Conservation (phyloP, 2,329 filamentous ascomycete genomes). For the Aspergillus bombycis region DNA sequence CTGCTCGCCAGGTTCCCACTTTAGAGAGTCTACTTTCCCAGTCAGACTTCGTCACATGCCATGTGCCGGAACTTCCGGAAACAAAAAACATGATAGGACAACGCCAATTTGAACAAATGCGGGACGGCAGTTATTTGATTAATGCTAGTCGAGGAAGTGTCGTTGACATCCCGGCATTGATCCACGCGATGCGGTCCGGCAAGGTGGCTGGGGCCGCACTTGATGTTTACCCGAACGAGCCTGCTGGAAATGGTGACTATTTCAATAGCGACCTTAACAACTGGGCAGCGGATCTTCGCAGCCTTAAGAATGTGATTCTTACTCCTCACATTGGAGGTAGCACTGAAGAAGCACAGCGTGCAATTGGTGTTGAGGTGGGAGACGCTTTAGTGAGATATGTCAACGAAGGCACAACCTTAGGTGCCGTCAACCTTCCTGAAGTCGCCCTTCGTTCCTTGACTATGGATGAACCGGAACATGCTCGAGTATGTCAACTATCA, state of each 20-base stretch:
- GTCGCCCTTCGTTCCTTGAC: slow-evolving; percentile 87
- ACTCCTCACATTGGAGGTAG: slow-evolving; percentile 97
- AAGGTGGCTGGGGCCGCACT: slow-evolving; percentile 93
- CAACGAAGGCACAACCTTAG: slow-evolving; percentile 88
- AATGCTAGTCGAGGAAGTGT: slow-evolving; percentile 94
- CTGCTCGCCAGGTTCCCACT: slow-evolving; percentile 77
- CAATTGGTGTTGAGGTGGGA: slow-evolving; percentile 91
- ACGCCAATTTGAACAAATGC: slow-evolving; percentile 83
- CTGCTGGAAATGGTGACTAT: slow-evolving; percentile 90
- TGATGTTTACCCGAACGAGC: slow-evolving; percentile 94
- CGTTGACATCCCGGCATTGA: slow-evolving; percentile 88
- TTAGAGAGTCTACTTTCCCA: slow-evolving; percentile 75
- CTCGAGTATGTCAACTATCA: slow-evolving; percentile 61
- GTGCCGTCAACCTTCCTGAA: slow-evolving; percentile 96
- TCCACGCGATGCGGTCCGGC: slow-evolving; percentile 81
- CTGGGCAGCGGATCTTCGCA: slow-evolving; percentile 83
- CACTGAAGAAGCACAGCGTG: slow-evolving; percentile 95
- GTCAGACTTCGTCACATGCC: slow-evolving; percentile 90
- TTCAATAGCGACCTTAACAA: slow-evolving; percentile 82
- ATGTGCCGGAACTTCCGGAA: slow-evolving; percentile 91
- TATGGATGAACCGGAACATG: slow-evolving; percentile 84
- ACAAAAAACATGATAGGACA: slow-evolving; percentile 91
- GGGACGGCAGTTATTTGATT: slow-evolving; percentile 88
- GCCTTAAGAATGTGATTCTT: slow-evolving; percentile 88
- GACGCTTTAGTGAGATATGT: slow-evolving; percentile 90